Conservation (phyloP, 2,329 filamentous ascomycete genomes). For the Diaporthe sp. region DNA sequence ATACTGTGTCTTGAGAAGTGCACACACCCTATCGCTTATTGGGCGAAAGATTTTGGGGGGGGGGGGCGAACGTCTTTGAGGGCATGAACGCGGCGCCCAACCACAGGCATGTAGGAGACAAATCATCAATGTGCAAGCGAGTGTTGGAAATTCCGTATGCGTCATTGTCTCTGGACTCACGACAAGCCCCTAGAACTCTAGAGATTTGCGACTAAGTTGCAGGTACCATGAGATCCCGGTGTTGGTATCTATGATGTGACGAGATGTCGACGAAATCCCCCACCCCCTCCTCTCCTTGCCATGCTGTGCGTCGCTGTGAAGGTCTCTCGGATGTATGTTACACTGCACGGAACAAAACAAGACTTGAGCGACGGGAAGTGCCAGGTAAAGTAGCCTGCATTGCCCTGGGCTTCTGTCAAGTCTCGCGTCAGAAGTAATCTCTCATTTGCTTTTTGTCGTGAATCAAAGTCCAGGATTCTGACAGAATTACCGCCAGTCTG, state of each 20-base stretch:
- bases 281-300: neutral
- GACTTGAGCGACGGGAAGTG: neutral
- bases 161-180: no score
- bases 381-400: slow-evolving; percentile 13
- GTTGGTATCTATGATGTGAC: slow-evolving; percentile 24
- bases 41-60: no score
- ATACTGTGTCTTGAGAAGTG: neutral
- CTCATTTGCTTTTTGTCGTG: neutral
- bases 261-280: slow-evolving; percentile 15
- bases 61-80: neutral
- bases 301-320: neutral
- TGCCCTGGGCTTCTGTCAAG: slow-evolving; percentile 17
- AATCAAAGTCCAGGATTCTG: slow-evolving; percentile 7
- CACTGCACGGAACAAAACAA: slow-evolving; percentile 23
- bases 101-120: neutral
- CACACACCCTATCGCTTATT: neutral
- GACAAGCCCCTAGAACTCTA: neutral
- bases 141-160: neutral
- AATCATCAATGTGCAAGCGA: neutral
- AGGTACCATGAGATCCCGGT: neutral
- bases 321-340: neutral
- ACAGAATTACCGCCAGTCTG: slow-evolving; percentile 32
- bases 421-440: neutral
- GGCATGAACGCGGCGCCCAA: neutral
- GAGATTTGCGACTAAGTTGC: neutral